phyloP scores from a whole-genome alignment of 1,139 yeast species.

The Scheffersomyces lignicola region DNA sequence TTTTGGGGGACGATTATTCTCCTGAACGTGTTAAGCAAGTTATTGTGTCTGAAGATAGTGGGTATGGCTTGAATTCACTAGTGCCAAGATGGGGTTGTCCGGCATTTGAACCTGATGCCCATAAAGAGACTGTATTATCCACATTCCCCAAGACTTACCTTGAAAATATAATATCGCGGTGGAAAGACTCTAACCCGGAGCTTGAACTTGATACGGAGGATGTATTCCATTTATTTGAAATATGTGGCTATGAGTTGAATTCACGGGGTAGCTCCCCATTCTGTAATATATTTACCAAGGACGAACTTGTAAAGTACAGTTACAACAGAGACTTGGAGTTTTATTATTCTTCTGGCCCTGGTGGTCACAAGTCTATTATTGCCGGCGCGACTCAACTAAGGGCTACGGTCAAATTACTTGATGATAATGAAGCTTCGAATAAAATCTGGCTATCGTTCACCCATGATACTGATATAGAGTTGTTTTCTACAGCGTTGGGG shows the following conservation, averaged over 20 bases:
- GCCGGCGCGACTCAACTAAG: conserved; percentile 28
- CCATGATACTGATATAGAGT: conserved; percentile 57
- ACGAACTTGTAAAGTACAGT: conserved; percentile 46
- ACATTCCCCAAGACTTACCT: conserved; percentile 29
- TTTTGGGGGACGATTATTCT: conserved; percentile 21
- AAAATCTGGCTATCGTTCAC: conserved; percentile 49
- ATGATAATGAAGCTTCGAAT: conserved; percentile 22
- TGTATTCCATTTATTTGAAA: conserved; percentile 36
- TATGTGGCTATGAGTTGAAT: conserved; percentile 58
- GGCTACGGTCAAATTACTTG: conserved; percentile 30
- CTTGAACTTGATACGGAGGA: conserved; percentile 38
- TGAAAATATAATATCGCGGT: conserved; percentile 38
- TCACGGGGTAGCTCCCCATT: conserved; percentile 48
- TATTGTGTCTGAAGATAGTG: conserved; percentile 23
- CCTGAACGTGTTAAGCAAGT: conserved; percentile 18
- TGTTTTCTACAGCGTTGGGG: conserved; percentile 53
- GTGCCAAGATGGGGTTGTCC: conserved; percentile 31
- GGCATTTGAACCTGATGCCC: conserved; percentile 14
- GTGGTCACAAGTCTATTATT: conserved; percentile 33
- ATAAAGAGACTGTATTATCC: conserved; percentile 10
- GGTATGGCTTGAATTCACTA: conserved; percentile 28
- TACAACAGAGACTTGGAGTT: conserved; percentile 46
- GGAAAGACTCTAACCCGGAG: conserved; percentile 42
- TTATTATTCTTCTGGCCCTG: conserved; percentile 53
- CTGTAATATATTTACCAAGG: conserved; percentile 52